Conservation (phyloP, 177 flowering plant genomes). For the Vitis hybrid region DNA sequence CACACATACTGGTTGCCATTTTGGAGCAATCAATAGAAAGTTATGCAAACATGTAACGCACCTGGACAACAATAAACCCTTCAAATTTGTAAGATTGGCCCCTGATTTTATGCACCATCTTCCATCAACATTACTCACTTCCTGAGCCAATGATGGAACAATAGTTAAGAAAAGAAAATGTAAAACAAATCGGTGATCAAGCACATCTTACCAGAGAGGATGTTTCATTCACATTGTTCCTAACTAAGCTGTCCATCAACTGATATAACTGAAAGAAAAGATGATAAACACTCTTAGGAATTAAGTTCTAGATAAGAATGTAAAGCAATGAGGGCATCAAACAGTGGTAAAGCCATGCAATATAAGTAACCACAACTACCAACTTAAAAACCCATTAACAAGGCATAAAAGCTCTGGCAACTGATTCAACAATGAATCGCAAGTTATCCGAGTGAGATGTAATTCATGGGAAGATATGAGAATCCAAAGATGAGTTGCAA, state of each 20-base stretch:
- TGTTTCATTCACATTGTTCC: constrained; percentile 44
- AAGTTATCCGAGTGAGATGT: too few species aligned
- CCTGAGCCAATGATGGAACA: constrained; percentile 37
- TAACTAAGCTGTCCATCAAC: constrained; percentile 67
- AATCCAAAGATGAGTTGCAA: too few species aligned
- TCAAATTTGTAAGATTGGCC: constrained; percentile 35
- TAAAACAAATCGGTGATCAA: constrained; percentile 4
- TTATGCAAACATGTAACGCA: constrained; percentile 17
- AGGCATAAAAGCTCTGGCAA: too few species aligned
- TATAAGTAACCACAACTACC: too few species aligned
- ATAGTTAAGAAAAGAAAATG: constrained; percentile 10
- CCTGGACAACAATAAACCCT: constrained; percentile 84
- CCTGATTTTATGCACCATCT: constrained; percentile 77
- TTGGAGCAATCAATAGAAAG: neutral
- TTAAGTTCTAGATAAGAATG: neutral
- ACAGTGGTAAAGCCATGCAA: too few species aligned
- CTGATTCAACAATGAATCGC: too few species aligned
- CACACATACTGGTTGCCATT: neutral
- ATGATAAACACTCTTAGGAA: neutral
- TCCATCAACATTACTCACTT: constrained; percentile 71
- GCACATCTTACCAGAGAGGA: constrained; percentile 51
- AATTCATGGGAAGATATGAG: too few species aligned
- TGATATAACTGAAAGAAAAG: constrained; percentile 54
- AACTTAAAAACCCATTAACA: too few species aligned
- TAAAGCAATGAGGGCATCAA: neutral